Evolutionary conservation across 768 basidiomycete species (phyloP).

Genomic region (Auricularia auricula-judae): DNA sequence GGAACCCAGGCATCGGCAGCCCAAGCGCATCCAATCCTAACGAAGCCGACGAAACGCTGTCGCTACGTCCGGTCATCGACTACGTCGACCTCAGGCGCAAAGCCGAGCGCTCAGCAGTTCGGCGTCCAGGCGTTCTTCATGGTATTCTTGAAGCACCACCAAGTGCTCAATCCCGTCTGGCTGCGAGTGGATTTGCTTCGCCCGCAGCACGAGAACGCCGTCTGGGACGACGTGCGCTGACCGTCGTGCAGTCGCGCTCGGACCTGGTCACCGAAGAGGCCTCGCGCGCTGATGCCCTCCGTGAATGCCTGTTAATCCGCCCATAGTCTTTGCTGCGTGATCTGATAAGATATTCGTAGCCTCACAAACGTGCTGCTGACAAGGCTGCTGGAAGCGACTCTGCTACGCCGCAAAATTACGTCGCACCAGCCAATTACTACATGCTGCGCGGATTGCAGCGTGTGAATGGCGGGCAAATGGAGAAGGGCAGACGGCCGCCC

Average conservation of each 20-base stretch:
- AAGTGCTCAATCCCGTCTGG: too few species aligned
- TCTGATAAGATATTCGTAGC: not conserved
- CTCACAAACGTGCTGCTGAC: not conserved
- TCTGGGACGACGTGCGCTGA: too few species aligned
- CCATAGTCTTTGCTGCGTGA: not conserved
- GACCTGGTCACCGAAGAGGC: conserved; percentile 28
- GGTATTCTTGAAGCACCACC: too few species aligned
- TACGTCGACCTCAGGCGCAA: too few species aligned
- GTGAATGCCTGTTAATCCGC: conserved; percentile 2
- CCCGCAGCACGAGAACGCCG: too few species aligned
- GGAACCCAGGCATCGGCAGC: too few species aligned
- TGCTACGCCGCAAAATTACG: conserved; percentile 27
- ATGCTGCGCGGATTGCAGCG: conserved; percentile 53
- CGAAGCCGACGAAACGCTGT: too few species aligned
- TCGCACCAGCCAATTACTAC: conserved; percentile 73
- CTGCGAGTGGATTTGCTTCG: too few species aligned
- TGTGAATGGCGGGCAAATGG: conserved; percentile 45
- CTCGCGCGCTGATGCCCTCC: conserved; percentile 37
- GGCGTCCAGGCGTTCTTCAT: too few species aligned
- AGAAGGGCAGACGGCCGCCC: conserved; percentile 30
- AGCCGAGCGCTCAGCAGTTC: too few species aligned
- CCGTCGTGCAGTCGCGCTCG: conserved; percentile 47
- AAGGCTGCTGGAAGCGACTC: not conserved
- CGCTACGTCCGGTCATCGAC: too few species aligned
- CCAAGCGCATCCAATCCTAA: too few species aligned